Evolutionary conservation across 2,329 filamentous ascomycete genomes (phyloP).

Genomic region (Colletotrichum somersetense): DNA sequence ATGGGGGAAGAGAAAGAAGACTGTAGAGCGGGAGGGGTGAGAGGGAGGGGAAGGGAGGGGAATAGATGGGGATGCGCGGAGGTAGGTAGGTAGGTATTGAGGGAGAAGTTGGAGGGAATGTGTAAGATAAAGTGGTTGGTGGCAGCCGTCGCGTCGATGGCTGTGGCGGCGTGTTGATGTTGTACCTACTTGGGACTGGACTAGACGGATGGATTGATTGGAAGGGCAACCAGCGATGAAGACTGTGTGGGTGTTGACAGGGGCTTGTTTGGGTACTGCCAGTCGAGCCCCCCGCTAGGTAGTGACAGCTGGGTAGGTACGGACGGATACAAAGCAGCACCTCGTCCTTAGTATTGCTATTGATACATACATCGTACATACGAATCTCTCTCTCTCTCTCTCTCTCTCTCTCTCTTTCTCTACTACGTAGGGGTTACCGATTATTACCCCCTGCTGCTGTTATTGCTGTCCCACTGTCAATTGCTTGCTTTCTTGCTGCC

Average conservation of each 20-base stretch:
- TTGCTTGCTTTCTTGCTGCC: not conserved
- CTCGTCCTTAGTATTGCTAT: too few species aligned
- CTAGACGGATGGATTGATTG: constrained; percentile 19
- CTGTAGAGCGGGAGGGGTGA: not conserved
- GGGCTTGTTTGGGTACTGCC: not conserved
- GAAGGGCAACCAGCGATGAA: constrained; percentile 40
- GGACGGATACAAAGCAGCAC: too few species aligned
- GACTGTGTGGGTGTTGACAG: constrained; percentile 1
- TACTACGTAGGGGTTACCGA: too few species aligned
- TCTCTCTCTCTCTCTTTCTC: too few species aligned
- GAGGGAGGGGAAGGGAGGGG: not conserved
- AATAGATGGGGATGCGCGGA: not conserved
- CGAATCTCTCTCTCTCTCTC: too few species aligned
- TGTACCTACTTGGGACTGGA: not conserved
- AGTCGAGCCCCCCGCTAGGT: too few species aligned
- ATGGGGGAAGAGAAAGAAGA: not conserved
- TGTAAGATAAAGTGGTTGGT: not conserved
- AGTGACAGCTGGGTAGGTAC: too few species aligned
- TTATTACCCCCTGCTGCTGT: too few species aligned
- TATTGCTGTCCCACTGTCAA: not conserved
- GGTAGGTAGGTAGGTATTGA: not conserved
- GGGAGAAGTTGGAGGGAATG: not conserved
- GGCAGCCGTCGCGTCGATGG: constrained; percentile 1
- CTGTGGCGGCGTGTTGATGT: constrained; percentile 27
- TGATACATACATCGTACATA: too few species aligned